Percentiles rank a stretch among this genome's conserved stretches.
phyloP scores from a whole-genome alignment of 2,329 filamentous ascomycete species.

The Hypoxylon sp. region DNA sequence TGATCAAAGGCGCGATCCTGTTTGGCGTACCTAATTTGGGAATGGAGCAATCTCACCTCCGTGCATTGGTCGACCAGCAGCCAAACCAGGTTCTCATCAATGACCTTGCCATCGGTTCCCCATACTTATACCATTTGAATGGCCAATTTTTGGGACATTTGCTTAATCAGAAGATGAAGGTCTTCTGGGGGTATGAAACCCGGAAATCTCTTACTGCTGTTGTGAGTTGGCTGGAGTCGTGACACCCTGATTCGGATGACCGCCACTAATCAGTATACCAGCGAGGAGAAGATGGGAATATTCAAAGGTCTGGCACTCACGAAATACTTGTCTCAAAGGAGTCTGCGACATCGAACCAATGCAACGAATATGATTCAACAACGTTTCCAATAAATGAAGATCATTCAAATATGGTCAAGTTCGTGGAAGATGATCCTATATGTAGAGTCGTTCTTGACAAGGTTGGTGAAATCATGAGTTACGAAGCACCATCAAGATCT shows the following conservation, averaged over 20 bases:
- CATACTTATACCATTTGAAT: not conserved
- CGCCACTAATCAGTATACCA: not conserved
- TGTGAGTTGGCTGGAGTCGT: not conserved
- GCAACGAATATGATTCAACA: not conserved
- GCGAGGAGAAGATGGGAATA: not conserved
- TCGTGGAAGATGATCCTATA: not conserved
- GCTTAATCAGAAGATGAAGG: not conserved
- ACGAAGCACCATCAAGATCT: not conserved
- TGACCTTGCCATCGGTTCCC: not conserved
- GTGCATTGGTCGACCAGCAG: not conserved
- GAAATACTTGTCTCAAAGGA: not conserved
- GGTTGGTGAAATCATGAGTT: not conserved
- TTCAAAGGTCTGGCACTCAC: not conserved
- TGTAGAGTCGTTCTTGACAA: not conserved
- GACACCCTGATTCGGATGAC: not conserved
- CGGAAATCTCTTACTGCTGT: not conserved
- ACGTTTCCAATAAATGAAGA: slow-evolving; percentile 3
- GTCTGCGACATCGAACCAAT: not conserved
- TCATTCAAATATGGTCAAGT: slow-evolving; percentile 16
- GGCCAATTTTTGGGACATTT: not conserved
- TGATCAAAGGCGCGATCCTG: slow-evolving; percentile 2
- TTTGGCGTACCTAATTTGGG: slow-evolving; percentile 14
- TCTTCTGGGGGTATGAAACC: slow-evolving; percentile 12
- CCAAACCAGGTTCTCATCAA: slow-evolving; percentile 2
- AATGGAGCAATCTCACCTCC: slow-evolving; percentile 10